phyloP scores from a whole-genome alignment of 2,329 filamentous ascomycete species.

The Sporothrix inflata region DNA sequence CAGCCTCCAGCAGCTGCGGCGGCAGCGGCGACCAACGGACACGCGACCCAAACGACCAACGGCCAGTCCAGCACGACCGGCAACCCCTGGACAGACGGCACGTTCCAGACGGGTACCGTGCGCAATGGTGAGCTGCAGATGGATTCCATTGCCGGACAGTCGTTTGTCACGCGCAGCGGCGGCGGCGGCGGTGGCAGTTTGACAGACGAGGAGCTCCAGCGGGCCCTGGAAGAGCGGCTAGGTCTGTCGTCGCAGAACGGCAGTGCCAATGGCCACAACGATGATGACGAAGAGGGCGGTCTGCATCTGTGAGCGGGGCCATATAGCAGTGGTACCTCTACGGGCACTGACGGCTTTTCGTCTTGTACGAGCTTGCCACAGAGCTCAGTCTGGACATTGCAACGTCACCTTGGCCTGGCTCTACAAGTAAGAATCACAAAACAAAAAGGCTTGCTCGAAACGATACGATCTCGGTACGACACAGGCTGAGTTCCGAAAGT shows the following conservation, averaged over 20 bases:
- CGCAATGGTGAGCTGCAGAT: constrained; percentile 54
- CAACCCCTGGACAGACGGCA: constrained; percentile 64
- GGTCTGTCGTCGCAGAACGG: constrained; percentile 38
- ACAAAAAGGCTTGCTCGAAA: background rate
- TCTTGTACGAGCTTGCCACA: background rate
- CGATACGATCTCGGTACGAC: background rate
- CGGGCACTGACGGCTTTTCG: background rate
- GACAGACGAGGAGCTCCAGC: constrained; percentile 62
- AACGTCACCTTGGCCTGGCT: background rate
- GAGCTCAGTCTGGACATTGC: background rate
- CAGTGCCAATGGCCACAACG: constrained; percentile 38
- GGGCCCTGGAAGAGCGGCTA: constrained; percentile 59
- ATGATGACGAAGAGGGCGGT: constrained; percentile 60
- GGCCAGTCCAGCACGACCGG: background rate
- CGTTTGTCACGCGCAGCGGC: constrained; percentile 15
- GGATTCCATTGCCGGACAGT: constrained; percentile 39
- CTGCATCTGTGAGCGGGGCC: constrained; percentile 60
- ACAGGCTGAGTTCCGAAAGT: background rate
- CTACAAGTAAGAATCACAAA: background rate
- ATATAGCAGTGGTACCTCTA: background rate
- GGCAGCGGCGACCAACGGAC: background rate
- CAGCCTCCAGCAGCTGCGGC: constrained; percentile 3
- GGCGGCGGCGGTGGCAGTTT: constrained; percentile 50
- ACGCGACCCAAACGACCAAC: background rate
- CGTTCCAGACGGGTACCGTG: constrained; percentile 64